Evolutionary conservation across 331 rosid species (phyloP).

Genomic region (Quercus tomentella): DNA sequence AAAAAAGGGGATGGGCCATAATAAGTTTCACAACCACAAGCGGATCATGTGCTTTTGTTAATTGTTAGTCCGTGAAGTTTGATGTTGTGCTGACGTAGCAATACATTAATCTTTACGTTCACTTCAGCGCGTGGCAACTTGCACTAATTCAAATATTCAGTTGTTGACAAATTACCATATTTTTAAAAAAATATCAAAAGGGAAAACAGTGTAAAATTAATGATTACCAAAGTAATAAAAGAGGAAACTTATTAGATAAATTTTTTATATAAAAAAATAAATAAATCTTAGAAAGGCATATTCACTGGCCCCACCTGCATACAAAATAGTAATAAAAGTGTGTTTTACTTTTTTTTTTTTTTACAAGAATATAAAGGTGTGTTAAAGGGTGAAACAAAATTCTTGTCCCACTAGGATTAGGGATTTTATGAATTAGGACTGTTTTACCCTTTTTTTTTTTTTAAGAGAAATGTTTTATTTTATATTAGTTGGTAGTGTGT

Average conservation of each 20-base stretch:
- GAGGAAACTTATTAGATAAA: background rate
- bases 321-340: no score
- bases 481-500: no score
- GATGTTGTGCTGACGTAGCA: constrained; percentile 21
- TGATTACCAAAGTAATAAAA: background rate
- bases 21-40: background rate
- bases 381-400: no score
- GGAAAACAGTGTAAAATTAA: no score
- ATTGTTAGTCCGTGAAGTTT: constrained; percentile 25
- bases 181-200: background rate
- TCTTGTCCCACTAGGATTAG: no score
- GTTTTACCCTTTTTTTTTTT: no score
- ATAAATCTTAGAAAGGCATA: background rate
- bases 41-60: constrained; percentile 19
- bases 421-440: no score
- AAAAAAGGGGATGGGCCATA: background rate
- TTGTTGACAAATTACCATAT: constrained; percentile 7
- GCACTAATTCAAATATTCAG: background rate
- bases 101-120: constrained; percentile 21
- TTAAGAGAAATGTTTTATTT: no score
- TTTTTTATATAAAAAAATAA: no score
- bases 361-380: no score
- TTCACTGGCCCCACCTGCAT: no score
- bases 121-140: constrained; percentile 24
- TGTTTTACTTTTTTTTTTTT: no score